phyloP scores from a whole-genome alignment of 495 filamentous ascomycete genomes.

The Lophiotrema nucula region DNA sequence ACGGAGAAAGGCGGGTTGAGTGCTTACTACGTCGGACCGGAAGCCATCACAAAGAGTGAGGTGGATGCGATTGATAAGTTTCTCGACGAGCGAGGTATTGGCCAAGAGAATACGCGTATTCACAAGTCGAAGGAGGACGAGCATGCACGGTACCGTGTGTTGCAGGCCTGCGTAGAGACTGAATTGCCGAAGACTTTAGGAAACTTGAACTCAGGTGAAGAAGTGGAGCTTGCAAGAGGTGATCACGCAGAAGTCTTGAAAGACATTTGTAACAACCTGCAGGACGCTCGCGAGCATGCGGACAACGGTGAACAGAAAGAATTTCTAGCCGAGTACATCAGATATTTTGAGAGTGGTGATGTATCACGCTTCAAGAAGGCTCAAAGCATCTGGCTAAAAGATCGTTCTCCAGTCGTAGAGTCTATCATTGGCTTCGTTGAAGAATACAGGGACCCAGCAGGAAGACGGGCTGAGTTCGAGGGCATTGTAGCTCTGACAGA shows the following conservation, averaged over 20 bases:
- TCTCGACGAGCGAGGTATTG: background rate
- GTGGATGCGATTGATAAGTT: background rate
- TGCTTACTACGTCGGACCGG: background rate
- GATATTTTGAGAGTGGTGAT: background rate
- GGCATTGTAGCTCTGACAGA: background rate
- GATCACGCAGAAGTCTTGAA: background rate
- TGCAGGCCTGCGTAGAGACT: background rate
- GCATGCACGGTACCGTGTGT: background rate
- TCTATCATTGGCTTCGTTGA: background rate
- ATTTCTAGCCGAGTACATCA: background rate
- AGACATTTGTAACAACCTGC: background rate
- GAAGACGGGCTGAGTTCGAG: background rate
- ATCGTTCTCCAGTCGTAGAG: background rate
- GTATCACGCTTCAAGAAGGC: background rate
- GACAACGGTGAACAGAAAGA: background rate
- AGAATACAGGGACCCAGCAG: background rate
- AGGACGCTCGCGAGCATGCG: background rate
- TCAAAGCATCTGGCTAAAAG: background rate
- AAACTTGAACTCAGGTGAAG: background rate
- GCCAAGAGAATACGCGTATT: background rate
- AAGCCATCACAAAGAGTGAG: background rate
- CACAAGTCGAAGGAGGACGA: background rate
- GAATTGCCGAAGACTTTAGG: background rate
- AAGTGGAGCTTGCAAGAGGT: background rate
- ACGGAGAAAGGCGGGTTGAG: background rate